Evolutionary conservation across 73 alveolate species (phyloP), one percentile per base, ranked within the genome.

Genomic region (Halteria grandinella): DNA sequence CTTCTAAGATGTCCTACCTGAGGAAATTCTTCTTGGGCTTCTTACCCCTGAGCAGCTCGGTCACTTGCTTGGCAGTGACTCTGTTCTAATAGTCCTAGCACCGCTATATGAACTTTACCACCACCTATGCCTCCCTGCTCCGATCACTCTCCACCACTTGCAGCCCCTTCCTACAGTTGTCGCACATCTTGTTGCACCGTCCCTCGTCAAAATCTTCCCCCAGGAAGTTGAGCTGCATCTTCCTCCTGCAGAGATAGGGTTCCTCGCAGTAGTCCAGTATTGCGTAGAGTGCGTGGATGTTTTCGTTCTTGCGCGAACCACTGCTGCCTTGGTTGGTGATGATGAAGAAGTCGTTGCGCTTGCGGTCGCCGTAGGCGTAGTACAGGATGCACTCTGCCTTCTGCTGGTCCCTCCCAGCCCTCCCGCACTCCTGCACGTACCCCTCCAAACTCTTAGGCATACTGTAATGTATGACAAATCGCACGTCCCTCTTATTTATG

Each of bases 391-490:
- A 95, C 20, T 91, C 85, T 2, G 98, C 89, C 31, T 91, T 89
- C 39, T 75, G 58, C 21, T 95, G 91, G 75, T 95, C 99, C 75
- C 99, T 76, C 27, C 99, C 99, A 14, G 98, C 97, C 33, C 99
- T 69, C 24, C 99, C 99, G 21, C 96, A 89, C 80, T 95, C 99
- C 82, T 95, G 96, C 10, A 74, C 78, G 33, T 83, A 95, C 7
- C 91, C 78, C 77, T 97, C 99, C 33, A 97, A 85, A 31, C 97
- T 87, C 60, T 92, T 91, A 0, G 99, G 99, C 82, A 98, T 80
- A 28, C 96, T 93, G 90, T 83, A 91, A 75, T 98, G 99, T 25
- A 98, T 98, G 12, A 98, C 98, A 86, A 95, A 98, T 79, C 99
- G 86, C 58, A 96, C 99, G 83, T 97, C 99, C 59, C 87, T 83